Evolutionary conservation across 441 rosid genomes (phyloP), one percentile per base, ranked within the genome.

Genomic region (Syzygium malaccense): DNA sequence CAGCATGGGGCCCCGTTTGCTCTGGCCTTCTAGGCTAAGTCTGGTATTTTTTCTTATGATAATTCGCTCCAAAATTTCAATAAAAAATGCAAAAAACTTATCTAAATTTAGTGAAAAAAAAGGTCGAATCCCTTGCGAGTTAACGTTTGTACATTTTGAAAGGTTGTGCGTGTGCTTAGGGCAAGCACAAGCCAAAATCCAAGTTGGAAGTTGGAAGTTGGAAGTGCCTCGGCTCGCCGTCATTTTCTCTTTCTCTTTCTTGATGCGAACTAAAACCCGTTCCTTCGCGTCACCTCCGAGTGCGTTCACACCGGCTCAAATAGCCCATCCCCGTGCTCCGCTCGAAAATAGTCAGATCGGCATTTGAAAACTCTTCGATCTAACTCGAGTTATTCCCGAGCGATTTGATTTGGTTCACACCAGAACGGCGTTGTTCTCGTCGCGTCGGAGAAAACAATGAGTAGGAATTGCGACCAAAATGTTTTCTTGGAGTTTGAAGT

Each of bases 311-410:
- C 37, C 0, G 7, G 30, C 32, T n/a, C 5, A 17, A 0, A 64
- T 64, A n/a, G 32, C 20, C 71, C 0, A 64, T 0, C 0, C 37
- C 37, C 20, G 5, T 7, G 71, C 37, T 64, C 20, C 0, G 11
- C 71, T n/a, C 5, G 0, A 64, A n/a, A n/a, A 0, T 2, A 30
- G 20, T 3, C 71, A 15, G 15, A n/a, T 64, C 37, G 10, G 15
- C 19, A 14, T 32, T 30, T n/a, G 71, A 64, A 9, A 32, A 18
- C 3, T 18, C 5, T 66, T 0, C 25, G 4, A 66, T 66, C 25
- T 45, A 32, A 32, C 23, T 19, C 45, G 12, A 66, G 78, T 32
- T 66, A 66, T 18, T 32, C 11, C 28, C 45, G 6, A 32, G 45
- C 4, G 79, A 32, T 18, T 20, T 33, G 51, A 71, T 0, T 12